phyloP scores from a whole-genome alignment of 768 basidiomycete genomes.

The Ramaria sp. region DNA sequence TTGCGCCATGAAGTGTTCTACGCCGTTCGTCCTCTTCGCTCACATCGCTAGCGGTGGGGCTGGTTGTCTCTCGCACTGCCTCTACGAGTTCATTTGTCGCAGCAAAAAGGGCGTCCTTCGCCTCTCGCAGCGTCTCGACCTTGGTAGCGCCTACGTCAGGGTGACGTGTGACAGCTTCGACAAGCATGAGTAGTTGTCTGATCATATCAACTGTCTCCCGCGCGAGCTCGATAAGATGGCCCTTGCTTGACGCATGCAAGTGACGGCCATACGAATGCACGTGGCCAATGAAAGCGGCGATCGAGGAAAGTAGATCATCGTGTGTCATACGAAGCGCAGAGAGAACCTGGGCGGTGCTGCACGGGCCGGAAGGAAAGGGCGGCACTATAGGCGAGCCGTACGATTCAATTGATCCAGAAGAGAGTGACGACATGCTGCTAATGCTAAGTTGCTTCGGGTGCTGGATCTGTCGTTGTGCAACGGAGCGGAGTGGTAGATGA shows the following conservation, averaged over 20 bases:
- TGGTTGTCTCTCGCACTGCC: constrained; percentile 69
- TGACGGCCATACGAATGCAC: constrained; percentile 85
- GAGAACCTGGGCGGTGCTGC: constrained; percentile 55
- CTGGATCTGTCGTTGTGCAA: background rate
- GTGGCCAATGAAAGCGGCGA: constrained; percentile 96
- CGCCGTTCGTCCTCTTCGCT: constrained; percentile 78
- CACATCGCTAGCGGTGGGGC: constrained; percentile 27
- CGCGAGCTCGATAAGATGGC: constrained; percentile 91
- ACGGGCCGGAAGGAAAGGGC: constrained; percentile 61
- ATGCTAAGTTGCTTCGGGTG: constrained; percentile 16
- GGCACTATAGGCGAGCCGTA: constrained; percentile 37
- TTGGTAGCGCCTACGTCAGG: constrained; percentile 57
- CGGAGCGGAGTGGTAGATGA: background rate
- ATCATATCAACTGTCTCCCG: constrained; percentile 91
- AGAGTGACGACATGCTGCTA: constrained; percentile 59
- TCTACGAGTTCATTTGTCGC: constrained; percentile 82
- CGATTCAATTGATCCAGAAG: constrained; percentile 56
- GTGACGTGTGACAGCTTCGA: constrained; percentile 78
- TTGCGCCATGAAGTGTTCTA: constrained; percentile 71
- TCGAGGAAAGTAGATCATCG: constrained; percentile 84
- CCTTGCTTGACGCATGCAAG: constrained; percentile 88
- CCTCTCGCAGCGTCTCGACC: constrained; percentile 49
- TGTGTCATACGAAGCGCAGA: constrained; percentile 75
- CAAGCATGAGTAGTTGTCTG: constrained; percentile 80
- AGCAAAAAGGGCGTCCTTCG: constrained; percentile 75